Percentiles rank a stretch among this genome's conserved stretches.
Evolutionary conservation across 352 stramenopile genomes (phyloP).

Genomic region (Blastocystis sp.): DNA sequence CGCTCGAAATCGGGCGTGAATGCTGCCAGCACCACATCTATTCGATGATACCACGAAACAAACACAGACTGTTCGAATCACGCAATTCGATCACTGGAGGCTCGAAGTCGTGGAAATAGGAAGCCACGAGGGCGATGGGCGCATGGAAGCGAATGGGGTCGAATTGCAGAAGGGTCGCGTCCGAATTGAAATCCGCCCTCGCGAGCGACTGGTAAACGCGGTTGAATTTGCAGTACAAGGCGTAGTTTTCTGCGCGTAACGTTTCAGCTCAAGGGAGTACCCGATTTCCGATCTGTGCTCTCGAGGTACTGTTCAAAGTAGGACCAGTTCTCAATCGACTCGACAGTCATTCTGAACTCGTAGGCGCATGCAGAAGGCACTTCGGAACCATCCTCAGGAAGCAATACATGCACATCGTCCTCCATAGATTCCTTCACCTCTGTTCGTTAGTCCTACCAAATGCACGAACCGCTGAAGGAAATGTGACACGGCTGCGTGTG

Average conservation of each 20-base stretch:
- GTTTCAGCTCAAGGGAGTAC: not conserved
- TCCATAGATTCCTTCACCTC: not conserved
- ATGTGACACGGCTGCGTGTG: constrained; percentile 38
- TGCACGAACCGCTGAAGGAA: not conserved
- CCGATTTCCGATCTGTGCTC: not conserved
- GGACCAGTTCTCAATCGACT: constrained; percentile 2
- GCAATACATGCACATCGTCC: not conserved
- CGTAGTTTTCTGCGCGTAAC: not conserved
- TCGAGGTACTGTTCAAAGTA: not conserved
- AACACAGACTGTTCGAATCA: not conserved
- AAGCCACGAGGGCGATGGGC: not conserved
- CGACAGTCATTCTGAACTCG: constrained; percentile 36
- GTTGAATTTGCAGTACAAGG: not conserved
- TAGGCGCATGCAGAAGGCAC: not conserved
- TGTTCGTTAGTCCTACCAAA: not conserved
- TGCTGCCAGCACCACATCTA: not conserved
- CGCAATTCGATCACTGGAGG: constrained; percentile 5
- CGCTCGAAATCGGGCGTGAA: constrained; percentile 52
- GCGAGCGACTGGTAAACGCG: constrained; percentile 10
- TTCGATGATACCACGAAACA: not conserved
- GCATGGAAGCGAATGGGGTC: constrained; percentile 25
- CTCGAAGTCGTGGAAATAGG: constrained; percentile 28
- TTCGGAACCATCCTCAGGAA: not conserved
- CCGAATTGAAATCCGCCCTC: not conserved
- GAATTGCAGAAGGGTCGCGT: not conserved